Percentiles rank a stretch among this genome's conserved stretches.
Conservation (phyloP, 805 yeast genomes). For the Gaillardinia entomophila region DNA sequence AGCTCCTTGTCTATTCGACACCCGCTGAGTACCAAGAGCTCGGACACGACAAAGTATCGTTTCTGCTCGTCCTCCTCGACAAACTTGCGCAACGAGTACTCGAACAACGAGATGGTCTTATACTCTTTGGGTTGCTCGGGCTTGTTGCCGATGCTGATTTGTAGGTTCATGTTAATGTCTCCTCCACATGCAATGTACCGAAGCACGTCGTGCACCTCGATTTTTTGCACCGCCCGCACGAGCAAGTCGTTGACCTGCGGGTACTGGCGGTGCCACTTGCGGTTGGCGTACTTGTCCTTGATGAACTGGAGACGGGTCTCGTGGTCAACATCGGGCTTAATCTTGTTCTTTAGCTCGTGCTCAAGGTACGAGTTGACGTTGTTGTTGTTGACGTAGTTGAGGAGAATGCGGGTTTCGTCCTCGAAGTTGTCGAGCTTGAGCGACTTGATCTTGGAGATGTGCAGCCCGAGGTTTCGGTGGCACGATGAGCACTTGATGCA, state of each 20-base stretch:
- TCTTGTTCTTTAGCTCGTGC: conserved; percentile 17
- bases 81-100: conserved; percentile 49
- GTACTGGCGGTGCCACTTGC: conserved; percentile 33
- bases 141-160: conserved; percentile 14
- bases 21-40: conserved; percentile 54
- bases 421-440: conserved; percentile 68
- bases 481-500: conserved; percentile 85
- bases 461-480: conserved; percentile 84
- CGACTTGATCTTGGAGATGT: conserved; percentile 72
- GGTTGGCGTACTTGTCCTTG: conserved; percentile 56
- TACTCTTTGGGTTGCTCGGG: conserved; percentile 9
- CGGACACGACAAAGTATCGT: conserved; percentile 44
- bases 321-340: conserved; percentile 29
- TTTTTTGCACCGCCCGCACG: conserved; percentile 48
- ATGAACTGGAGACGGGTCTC: conserved; percentile 55
- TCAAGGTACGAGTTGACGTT: conserved; percentile 60
- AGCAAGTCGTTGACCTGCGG: conserved; percentile 28
- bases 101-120: conserved; percentile 24
- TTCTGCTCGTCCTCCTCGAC: conserved; percentile 12
- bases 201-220: conserved; percentile 41
- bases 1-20: conserved; percentile 35
- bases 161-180: conserved; percentile 37
- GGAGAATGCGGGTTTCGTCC: conserved; percentile 51
- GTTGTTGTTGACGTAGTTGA: conserved; percentile 48
- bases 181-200: conserved; percentile 44